phyloP scores from a whole-genome alignment of 1,284 basidiomycete species.

The Pterulicium gracile region DNA sequence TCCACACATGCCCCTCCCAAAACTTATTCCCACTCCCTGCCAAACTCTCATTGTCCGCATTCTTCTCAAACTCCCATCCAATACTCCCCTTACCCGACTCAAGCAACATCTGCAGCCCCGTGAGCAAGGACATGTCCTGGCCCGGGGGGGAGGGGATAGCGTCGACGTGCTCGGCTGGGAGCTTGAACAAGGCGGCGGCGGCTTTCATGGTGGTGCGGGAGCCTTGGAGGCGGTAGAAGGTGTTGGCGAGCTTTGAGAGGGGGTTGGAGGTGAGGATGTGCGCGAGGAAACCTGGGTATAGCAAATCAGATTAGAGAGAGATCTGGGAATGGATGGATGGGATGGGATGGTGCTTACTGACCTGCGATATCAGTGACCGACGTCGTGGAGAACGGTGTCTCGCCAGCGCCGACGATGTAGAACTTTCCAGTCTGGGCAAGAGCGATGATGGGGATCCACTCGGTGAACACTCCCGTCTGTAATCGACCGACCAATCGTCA shows the following conservation, averaged over 20 bases:
- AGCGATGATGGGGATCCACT: conserved; percentile 10
- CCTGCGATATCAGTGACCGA: conserved; percentile 14
- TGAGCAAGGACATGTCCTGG: background rate
- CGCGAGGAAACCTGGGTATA: conserved; percentile 16
- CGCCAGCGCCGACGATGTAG: conserved; percentile 14
- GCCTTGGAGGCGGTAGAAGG: conserved; percentile 18
- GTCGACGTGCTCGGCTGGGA: conserved; percentile 11
- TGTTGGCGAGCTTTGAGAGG: conserved; percentile 14
- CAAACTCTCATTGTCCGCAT: background rate
- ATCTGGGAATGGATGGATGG: no score
- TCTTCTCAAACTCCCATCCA: conserved; percentile 12
- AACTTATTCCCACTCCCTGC: background rate
- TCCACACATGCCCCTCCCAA: conserved; percentile 4
- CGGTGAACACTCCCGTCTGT: conserved; percentile 15
- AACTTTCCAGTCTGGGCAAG: conserved; percentile 9
- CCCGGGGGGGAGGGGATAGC: conserved; percentile 11
- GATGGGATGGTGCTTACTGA: conserved; percentile 8
- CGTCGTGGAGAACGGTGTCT: conserved; percentile 13
- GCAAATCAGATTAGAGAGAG: background rate
- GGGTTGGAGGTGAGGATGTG: conserved; percentile 19
- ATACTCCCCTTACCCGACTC: conserved; percentile 13
- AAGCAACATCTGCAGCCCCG: conserved; percentile 5
- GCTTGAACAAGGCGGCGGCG: conserved; percentile 12
- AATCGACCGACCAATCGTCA: no score
- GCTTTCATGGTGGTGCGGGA: conserved; percentile 14